These are phyloP conservation scores for Astrocystis sublimbata DNA, from an alignment of 495 filamentous ascomycete species.

Conservation along the genomic window DNA sequence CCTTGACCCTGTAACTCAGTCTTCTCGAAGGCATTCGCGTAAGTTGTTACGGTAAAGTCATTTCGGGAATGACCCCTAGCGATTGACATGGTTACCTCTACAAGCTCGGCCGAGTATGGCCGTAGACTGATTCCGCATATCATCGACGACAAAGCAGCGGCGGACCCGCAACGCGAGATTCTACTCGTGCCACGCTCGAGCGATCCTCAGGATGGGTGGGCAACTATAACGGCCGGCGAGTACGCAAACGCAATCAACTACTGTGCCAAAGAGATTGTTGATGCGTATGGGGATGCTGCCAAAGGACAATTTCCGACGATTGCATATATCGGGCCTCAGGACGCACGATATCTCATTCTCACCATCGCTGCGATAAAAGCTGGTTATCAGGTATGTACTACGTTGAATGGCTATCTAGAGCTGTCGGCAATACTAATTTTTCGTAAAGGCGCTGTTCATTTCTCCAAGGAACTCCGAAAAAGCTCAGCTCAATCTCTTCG, in stretches of 20 bases:
- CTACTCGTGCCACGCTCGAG: background rate
- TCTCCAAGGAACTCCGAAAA: slow-evolving; percentile 22
- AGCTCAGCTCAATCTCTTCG: slow-evolving; percentile 21
- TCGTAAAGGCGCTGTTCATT: slow-evolving; percentile 23
- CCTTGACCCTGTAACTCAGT: background rate
- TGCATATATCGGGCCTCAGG: slow-evolving; percentile 45
- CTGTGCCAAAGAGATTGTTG: slow-evolving; percentile 16
- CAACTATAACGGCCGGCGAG: background rate
- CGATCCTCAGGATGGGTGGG: slow-evolving; percentile 6
- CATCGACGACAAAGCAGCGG: background rate
- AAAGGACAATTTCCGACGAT: slow-evolving; percentile 34
- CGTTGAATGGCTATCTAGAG: too few species aligned
- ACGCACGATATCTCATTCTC: slow-evolving; percentile 45
- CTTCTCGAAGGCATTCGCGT: background rate
- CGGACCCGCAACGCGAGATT: slow-evolving; percentile 4
- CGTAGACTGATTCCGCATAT: slow-evolving; percentile 31
- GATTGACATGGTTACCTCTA: background rate
- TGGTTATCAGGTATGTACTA: slow-evolving; percentile 32
- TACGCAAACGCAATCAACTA: slow-evolving; percentile 12
- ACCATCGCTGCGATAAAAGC: slow-evolving; percentile 39
- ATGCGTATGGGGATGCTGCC: background rate
- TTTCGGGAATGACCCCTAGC: background rate
- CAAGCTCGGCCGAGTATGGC: slow-evolving; percentile 23
- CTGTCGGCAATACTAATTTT: slow-evolving; percentile 5
- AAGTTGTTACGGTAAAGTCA: background rate